These are phyloP conservation scores for Cercospora nicotianae DNA, from an alignment of 2,329 filamentous ascomycete species.

Conservation along the genomic window DNA sequence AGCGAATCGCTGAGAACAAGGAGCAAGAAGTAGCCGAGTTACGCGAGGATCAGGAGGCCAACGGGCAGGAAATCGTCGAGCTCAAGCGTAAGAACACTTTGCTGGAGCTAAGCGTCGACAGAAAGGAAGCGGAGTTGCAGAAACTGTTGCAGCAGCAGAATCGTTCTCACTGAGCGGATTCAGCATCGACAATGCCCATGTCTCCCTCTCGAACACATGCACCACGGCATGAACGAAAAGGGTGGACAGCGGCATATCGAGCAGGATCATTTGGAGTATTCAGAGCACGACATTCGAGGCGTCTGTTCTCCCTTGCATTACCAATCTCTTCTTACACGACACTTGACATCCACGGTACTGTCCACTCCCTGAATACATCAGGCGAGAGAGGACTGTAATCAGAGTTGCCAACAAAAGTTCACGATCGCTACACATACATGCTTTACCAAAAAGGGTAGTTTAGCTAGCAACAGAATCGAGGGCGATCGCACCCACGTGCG, in stretches of 20 bases:
- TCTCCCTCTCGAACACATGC: not conserved
- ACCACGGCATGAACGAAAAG: not conserved
- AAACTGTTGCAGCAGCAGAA: not conserved
- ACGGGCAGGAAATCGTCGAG: not conserved
- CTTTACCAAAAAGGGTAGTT: not conserved
- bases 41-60: slow-evolving; percentile 1
- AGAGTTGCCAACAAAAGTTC: not conserved
- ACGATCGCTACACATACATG: not conserved
- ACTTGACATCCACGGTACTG: not conserved
- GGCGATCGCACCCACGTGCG: not conserved
- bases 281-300: not conserved
- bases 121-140: slow-evolving; percentile 3
- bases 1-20: slow-evolving; percentile 3
- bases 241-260: not conserved
- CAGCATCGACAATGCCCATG: not conserved
- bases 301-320: not conserved
- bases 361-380: not conserved
- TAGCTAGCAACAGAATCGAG: not conserved
- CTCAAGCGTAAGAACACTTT: slow-evolving; percentile 11
- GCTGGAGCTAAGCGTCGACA: slow-evolving; percentile 5
- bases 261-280: not conserved
- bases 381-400: not conserved
- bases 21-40: slow-evolving; percentile 4
- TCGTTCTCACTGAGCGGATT: not conserved
- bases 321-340: not conserved